A percentile compares a stretch with the other conserved stretches of the same genome.
phyloP scores from a whole-genome alignment of 305 asterid genomes.

The Coffea humblotiana region DNA sequence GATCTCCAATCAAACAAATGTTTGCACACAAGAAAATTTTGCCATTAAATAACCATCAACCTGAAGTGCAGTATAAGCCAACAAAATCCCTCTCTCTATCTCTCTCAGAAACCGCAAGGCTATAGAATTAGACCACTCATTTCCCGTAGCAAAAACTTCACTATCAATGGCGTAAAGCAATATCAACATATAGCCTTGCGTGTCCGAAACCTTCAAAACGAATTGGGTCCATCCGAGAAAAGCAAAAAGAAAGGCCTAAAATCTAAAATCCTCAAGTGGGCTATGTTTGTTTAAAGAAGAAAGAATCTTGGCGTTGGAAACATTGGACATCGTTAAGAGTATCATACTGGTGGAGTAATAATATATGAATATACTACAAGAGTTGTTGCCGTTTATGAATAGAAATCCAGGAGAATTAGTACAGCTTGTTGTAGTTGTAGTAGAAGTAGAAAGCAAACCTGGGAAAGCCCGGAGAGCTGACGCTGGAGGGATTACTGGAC shows the following conservation, averaged over 20 bases:
- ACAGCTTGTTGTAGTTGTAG: neutral
- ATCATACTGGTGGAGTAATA: neutral
- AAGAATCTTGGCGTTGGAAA: neutral
- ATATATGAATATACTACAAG: neutral
- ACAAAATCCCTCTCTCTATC: neutral
- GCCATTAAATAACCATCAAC: constrained; percentile 24
- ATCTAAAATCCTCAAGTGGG: neutral
- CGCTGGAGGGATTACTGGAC: constrained; percentile 72
- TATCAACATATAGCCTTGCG: constrained; percentile 33
- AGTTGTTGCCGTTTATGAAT: constrained; percentile 16
- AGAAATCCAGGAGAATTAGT: constrained; percentile 39
- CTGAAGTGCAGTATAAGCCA: constrained; percentile 47
- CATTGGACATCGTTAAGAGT: neutral
- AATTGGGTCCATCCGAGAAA: constrained; percentile 16
- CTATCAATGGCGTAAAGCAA: constrained; percentile 49
- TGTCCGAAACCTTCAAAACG: constrained; percentile 28
- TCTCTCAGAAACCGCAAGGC: neutral
- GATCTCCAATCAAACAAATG: neutral
- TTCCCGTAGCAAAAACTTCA: constrained; percentile 25
- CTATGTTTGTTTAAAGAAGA: neutral
- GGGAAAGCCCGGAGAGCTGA: constrained; percentile 91
- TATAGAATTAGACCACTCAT: neutral
- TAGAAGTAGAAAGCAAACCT: constrained; percentile 52
- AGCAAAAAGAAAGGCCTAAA: neutral
- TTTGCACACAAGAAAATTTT: constrained; percentile 6